Conservation (phyloP, 2,329 filamentous ascomycete species). For the Alternaria burnsii region DNA sequence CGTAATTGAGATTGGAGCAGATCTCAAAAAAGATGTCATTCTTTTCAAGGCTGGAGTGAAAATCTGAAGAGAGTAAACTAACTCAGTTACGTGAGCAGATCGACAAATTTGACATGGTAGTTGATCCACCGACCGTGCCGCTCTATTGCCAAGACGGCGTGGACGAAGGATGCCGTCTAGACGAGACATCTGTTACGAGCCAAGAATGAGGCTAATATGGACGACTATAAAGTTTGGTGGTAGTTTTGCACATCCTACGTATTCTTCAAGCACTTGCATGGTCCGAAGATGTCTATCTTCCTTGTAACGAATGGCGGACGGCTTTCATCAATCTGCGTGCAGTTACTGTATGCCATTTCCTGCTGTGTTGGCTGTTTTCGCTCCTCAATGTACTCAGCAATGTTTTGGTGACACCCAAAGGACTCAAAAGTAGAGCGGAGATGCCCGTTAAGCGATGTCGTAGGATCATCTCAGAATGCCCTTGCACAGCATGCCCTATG, state of each 20-base stretch:
- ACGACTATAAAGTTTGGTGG: background rate
- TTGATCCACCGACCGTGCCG: background rate
- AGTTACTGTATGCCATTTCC: background rate
- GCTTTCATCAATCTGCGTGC: background rate
- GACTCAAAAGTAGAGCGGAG: background rate
- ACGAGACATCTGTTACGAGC: conserved; percentile 10
- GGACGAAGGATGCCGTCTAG: conserved; percentile 5
- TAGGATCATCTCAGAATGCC: background rate
- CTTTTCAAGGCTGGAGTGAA: background rate
- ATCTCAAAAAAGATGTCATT: background rate
- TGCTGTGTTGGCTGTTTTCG: background rate
- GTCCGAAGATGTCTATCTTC: background rate
- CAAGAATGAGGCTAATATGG: conserved; percentile 20
- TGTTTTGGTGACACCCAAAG: background rate
- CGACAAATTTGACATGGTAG: background rate
- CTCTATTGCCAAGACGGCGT: conserved; percentile 16
- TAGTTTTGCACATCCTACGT: background rate
- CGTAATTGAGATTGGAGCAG: background rate
- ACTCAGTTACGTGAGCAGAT: background rate
- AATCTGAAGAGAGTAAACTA: background rate
- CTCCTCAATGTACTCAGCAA: background rate
- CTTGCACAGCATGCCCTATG: conserved; percentile 1
- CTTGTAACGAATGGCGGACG: background rate
- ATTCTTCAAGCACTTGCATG: background rate
- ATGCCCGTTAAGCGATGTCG: background rate